Percentiles rank a stretch among this genome's conserved stretches.
Evolutionary conservation across 768 basidiomycete genomes (phyloP).

Genomic region (Mycena floridula): DNA sequence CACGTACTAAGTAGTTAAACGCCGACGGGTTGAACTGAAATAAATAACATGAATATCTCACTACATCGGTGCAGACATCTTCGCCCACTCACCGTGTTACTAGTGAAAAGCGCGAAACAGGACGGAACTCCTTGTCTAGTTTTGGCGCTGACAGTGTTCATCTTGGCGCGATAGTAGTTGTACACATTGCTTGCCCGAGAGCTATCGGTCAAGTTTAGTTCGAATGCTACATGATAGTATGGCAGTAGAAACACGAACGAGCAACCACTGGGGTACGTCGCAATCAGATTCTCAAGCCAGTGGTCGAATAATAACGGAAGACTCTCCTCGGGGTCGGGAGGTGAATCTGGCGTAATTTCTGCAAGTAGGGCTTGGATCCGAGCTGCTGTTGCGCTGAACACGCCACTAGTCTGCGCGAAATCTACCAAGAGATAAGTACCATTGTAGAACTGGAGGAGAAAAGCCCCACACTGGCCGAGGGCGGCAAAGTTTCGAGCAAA

Average conservation of each 20-base stretch:
- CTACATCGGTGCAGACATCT: neutral
- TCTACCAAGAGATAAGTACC: neutral
- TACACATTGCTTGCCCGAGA: constrained; percentile 1
- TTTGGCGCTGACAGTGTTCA: neutral
- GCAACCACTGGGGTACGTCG: constrained; percentile 5
- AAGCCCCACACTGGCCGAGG: constrained; percentile 3
- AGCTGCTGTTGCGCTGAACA: neutral
- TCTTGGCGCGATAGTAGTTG: neutral
- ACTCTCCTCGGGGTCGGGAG: neutral
- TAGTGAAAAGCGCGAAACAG: constrained; percentile 1
- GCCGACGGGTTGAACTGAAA: constrained; percentile 7
- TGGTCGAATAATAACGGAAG: constrained; percentile 4
- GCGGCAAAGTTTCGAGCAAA: constrained; percentile 6
- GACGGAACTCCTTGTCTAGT: neutral
- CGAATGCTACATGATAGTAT: neutral
- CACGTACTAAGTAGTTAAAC: neutral
- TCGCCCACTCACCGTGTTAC: neutral
- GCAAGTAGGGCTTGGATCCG: constrained; percentile 3
- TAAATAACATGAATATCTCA: neutral
- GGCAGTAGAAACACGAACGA: constrained; percentile 1
- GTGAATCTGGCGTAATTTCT: constrained; percentile 2
- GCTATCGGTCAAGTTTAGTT: neutral
- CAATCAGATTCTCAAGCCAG: constrained; percentile 3
- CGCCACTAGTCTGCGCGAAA: neutral
- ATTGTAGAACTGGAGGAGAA: neutral